Percentiles rank a stretch among this genome's conserved stretches.
phyloP scores from a whole-genome alignment of 306 rosid species.

The Malus sieversii region DNA sequence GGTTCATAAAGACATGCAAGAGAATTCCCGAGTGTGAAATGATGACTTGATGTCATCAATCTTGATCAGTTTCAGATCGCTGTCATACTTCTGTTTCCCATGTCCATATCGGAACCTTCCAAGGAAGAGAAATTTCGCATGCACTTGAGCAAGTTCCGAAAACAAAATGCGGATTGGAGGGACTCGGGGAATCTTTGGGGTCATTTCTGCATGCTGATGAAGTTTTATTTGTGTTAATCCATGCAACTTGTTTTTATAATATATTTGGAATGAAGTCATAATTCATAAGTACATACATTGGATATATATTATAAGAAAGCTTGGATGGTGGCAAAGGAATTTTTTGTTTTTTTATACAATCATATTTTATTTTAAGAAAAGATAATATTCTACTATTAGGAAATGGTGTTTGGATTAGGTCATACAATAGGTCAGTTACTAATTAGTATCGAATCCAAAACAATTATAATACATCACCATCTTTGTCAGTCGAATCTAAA shows the following conservation, averaged over 20 bases:
- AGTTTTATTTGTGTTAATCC: background rate
- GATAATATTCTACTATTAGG: no score
- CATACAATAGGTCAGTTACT: no score
- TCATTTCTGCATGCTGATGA: background rate
- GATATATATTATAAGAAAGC: no score
- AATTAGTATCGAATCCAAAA: no score
- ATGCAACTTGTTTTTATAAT: background rate
- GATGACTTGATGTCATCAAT: background rate
- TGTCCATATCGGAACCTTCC: background rate
- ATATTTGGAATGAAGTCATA: no score
- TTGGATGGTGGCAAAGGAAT: background rate
- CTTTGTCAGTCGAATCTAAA: no score
- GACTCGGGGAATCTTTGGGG: background rate
- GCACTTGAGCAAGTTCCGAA: background rate
- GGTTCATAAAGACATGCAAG: background rate
- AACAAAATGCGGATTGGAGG: background rate
- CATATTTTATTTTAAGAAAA: no score
- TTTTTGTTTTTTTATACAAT: no score
- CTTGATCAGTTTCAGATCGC: background rate
- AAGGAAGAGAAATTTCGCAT: background rate
- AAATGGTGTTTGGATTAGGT: no score
- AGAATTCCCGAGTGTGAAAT: background rate
- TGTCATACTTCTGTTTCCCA: background rate
- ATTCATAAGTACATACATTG: no score
- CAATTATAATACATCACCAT: no score